Conservation (phyloP, 495 filamentous ascomycete genomes). For the Aspergillus indologenus region DNA sequence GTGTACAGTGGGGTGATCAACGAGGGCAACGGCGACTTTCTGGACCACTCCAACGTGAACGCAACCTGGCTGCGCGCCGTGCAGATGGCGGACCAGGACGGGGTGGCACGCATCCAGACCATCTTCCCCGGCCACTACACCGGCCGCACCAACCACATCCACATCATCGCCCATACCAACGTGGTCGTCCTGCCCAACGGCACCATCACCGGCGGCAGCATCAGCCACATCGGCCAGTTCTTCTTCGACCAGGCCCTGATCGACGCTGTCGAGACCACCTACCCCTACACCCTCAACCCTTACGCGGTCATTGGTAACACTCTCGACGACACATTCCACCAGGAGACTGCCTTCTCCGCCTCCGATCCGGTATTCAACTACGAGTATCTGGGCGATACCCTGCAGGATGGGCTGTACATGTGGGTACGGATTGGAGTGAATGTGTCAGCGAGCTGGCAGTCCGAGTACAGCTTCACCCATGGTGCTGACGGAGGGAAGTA, state of each 20-base stretch:
- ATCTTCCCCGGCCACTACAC: slow-evolving; percentile 54
- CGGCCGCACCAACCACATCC: slow-evolving; percentile 48
- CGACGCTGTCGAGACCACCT: slow-evolving; percentile 39
- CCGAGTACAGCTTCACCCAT: no score
- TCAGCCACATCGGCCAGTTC: slow-evolving; percentile 58
- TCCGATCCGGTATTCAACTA: slow-evolving; percentile 60
- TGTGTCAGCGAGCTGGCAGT: no score
- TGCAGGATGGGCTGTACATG: slow-evolving; percentile 53
- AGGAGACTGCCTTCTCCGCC: slow-evolving; percentile 41
- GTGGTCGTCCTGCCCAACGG: slow-evolving; percentile 43
- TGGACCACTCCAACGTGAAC: slow-evolving; percentile 38
- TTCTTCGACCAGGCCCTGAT: slow-evolving; percentile 56
- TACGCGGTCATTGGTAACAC: slow-evolving; percentile 44
- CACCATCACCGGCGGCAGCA: slow-evolving; percentile 46
- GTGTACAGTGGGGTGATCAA: slow-evolving; percentile 41
- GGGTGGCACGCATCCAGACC: slow-evolving; percentile 47
- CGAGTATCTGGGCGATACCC: slow-evolving; percentile 48
- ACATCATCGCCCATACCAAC: slow-evolving; percentile 46
- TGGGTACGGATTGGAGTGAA: slow-evolving; percentile 58
- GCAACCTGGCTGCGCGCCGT: slow-evolving; percentile 49
- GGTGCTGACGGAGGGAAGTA: no score
- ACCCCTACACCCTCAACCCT: slow-evolving; percentile 55
- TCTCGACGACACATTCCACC: slow-evolving; percentile 46
- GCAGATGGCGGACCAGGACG: slow-evolving; percentile 45
- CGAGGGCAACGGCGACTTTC: slow-evolving; percentile 27